A percentile compares a stretch with the other conserved stretches of the same genome.
These are phyloP conservation scores for Radiomyces spectabilis DNA, from an alignment of 192 early-diverging fungal genomes.

Conservation along the genomic window DNA sequence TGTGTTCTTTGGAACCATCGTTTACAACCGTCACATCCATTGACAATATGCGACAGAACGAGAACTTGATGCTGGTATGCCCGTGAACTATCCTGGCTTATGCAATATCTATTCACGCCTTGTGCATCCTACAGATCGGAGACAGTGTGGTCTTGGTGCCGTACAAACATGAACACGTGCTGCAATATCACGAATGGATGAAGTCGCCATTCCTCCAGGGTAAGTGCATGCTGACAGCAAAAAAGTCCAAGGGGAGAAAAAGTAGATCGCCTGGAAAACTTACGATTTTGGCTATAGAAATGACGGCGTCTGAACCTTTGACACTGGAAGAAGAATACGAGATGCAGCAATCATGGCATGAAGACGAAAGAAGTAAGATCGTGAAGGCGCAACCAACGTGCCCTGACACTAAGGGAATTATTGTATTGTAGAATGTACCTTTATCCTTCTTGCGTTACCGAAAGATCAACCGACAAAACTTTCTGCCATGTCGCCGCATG, in stretches of 20 bases:
- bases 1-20: neutral
- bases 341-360: constrained; percentile 89
- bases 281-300: constrained; percentile 42
- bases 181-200: constrained; percentile 94
- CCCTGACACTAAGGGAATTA: neutral
- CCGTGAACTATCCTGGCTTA: too few species aligned
- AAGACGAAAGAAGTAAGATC: constrained; percentile 66
- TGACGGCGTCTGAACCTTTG: constrained; percentile 94
- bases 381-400: neutral
- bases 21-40: neutral
- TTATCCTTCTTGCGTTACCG: constrained; percentile 50
- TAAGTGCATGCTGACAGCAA: constrained; percentile 10
- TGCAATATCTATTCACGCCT: neutral
- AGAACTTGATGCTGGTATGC: constrained; percentile 25
- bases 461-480: constrained; percentile 6
- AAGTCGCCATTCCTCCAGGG: constrained; percentile 79
- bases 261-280: neutral
- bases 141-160: constrained; percentile 69
- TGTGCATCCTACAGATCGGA: constrained; percentile 40
- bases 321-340: constrained; percentile 88
- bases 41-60: constrained; percentile 19
- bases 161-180: constrained; percentile 80
- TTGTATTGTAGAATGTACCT: constrained; percentile 52
- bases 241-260: neutral
- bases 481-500: constrained; percentile 7